phyloP scores from a whole-genome alignment of 805 yeast genomes.

The Metschnikowia amazonensis region DNA sequence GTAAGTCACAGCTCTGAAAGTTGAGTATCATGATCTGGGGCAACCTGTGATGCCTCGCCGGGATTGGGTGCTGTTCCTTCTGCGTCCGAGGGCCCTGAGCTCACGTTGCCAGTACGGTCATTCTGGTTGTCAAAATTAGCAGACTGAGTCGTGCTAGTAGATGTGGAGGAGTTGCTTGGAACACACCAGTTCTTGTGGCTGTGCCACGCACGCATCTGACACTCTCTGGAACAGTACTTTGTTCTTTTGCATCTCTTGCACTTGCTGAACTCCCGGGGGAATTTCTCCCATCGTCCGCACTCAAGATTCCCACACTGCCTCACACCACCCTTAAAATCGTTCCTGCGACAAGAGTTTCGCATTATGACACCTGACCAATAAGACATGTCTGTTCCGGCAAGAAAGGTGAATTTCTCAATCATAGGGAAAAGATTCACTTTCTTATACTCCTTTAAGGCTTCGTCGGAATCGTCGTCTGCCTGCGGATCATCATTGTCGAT shows the following conservation, averaged over 20 bases:
- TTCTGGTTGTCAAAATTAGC: constrained; percentile 11
- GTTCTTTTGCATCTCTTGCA: constrained; percentile 93
- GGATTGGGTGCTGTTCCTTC: constrained; percentile 13
- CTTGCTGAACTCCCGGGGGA: constrained; percentile 89
- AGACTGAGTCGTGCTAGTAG: constrained; percentile 15
- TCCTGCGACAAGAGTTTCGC: constrained; percentile 91
- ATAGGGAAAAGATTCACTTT: constrained; percentile 75
- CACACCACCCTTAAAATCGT: constrained; percentile 81
- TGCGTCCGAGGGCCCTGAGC: constrained; percentile 15
- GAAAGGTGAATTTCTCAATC: constrained; percentile 83
- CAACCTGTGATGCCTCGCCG: constrained; percentile 13
- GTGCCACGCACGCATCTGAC: constrained; percentile 89
- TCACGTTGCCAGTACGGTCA: constrained; percentile 15
- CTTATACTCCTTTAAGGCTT: constrained; percentile 43
- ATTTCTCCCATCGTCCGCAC: constrained; percentile 92
- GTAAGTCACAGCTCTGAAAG: constrained; percentile 7
- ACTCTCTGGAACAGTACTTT: constrained; percentile 88
- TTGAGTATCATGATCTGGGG: constrained; percentile 15
- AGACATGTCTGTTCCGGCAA: constrained; percentile 72
- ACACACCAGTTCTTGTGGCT: constrained; percentile 95
- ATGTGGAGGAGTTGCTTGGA: constrained; percentile 37
- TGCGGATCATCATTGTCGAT: constrained; percentile 29
- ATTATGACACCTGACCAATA: constrained; percentile 98
- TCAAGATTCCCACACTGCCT: constrained; percentile 92
- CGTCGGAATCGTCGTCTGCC: constrained; percentile 29